Percentiles rank a stretch among this genome's conserved stretches.
Evolutionary conservation across 768 basidiomycete species (phyloP).

Genomic region (Sarcodon sp.): DNA sequence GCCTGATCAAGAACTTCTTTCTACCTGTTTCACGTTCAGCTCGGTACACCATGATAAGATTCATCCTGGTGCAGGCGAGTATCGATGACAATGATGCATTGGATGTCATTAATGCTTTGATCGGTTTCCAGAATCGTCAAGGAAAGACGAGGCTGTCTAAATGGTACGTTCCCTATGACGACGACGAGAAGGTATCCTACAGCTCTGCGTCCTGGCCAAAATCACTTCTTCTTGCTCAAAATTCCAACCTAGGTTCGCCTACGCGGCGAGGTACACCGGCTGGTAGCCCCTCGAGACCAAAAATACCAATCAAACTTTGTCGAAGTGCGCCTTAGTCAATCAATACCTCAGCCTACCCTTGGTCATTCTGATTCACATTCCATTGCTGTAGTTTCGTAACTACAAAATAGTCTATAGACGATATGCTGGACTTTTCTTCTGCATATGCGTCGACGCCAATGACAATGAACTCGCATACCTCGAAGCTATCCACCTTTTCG

Average conservation of each 20-base stretch:
- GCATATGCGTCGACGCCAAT: constrained; percentile 93
- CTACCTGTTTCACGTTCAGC: too few relatives aligned
- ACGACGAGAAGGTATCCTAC: constrained; percentile 83
- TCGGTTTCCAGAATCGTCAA: constrained; percentile 72
- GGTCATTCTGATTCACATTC: constrained; percentile 17
- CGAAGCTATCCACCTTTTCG: constrained; percentile 96
- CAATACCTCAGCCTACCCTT: constrained; percentile 1
- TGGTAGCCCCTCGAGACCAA: constrained; percentile 94
- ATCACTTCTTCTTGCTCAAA: background rate
- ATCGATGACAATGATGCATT: too few relatives aligned
- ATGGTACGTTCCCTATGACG: constrained; percentile 98
- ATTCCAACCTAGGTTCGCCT: constrained; percentile 59
- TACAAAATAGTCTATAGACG: constrained; percentile 96
- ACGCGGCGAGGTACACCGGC: constrained; percentile 89
- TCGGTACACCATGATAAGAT: constrained; percentile 67
- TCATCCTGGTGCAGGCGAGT: constrained; percentile 89
- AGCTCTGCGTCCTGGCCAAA: background rate
- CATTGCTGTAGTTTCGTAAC: constrained; percentile 59
- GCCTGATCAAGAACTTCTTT: too few relatives aligned
- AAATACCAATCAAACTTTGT: constrained; percentile 99
- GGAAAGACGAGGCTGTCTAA: constrained; percentile 96
- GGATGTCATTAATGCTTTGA: background rate
- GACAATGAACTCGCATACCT: constrained; percentile 97
- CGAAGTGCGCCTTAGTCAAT: constrained; percentile 46
- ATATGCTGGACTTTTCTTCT: constrained; percentile 97